These are phyloP conservation scores for Vitellaria paradoxa DNA, from an alignment of 179 eudicot genomes.

Conservation along the genomic window DNA sequence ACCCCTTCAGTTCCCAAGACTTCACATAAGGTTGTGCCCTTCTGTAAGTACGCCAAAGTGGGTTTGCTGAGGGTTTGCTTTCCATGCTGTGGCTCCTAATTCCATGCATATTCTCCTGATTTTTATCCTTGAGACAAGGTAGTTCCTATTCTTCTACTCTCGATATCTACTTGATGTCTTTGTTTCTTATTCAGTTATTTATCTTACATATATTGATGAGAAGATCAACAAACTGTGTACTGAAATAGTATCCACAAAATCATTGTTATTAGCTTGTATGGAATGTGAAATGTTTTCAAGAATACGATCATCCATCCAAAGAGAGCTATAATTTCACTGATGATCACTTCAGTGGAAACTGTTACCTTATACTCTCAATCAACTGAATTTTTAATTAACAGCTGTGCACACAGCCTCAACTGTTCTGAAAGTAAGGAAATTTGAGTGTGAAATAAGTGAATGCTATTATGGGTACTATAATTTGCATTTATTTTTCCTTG, in stretches of 20 bases:
- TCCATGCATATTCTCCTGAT: neutral
- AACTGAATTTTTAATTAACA: no score
- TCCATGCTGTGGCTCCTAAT: slow-evolving; percentile 37
- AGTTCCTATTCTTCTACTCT: neutral
- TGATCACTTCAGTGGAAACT: neutral
- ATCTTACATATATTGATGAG: neutral
- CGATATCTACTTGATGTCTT: neutral
- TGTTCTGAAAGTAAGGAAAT: neutral
- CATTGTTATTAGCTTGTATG: neutral
- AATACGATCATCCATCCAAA: neutral
- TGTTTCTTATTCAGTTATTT: neutral
- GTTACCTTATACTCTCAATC: neutral
- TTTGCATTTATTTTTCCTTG: neutral
- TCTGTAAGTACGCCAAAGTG: slow-evolving; percentile 37
- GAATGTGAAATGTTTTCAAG: neutral
- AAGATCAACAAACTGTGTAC: neutral
- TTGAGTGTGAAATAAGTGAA: neutral
- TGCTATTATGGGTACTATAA: neutral
- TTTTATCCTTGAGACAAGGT: slow-evolving; percentile 6
- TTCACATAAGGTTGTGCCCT: slow-evolving; percentile 29
- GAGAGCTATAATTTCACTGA: neutral
- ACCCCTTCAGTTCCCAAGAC: slow-evolving; percentile 31
- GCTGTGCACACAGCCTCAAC: no score
- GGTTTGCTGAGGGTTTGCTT: slow-evolving; percentile 54
- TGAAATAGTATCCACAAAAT: neutral